Base-by-base conservation (phyloP, 2,329 filamentous ascomycete genomes). In the Penicillium sp. region DNA sequence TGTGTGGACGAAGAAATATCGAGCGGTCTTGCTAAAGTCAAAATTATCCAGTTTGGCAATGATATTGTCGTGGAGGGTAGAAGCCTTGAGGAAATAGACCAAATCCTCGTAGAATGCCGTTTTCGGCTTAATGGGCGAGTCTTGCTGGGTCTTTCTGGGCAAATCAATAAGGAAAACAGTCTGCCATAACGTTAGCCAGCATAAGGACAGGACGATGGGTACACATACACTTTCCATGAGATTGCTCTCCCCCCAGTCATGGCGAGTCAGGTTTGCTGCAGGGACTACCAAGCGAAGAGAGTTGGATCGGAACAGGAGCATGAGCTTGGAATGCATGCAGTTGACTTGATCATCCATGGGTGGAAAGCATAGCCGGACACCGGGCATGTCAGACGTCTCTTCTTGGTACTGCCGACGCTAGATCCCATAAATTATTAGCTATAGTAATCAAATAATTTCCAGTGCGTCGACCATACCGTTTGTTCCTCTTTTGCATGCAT, bases 301-400 rank as follows among this genome's bases (percentile, higher is more conserved):
- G 1, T 67, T 66, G 0, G 75, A 67, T 51, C 87, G 85, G 52
- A 88, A 90, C n/a, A 96, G 72, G 1, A 96, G 66, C 75, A 94
- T 89, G 29, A 96, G 71, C 59, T 98, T 96, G 33, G 87, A 94
- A 63, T 96, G 92, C 88, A 96, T 95, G 52, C 75, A 80, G 15
- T 80, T 82, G 4, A 78, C 66, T 31, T 76, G 70, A 1, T 79
- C 76, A 27, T 78, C 71, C 85, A 95, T 90, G 2, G 76, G 75
- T 11, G 90, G 90, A 56, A 96, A 95, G 58, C 85, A 88, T 38
- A 80, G 51, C 13, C 76, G 76, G 38, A 93, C 71, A 34, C 74
- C 72, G 8, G 58, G 56, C 48, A 75, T 66, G 7, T 57, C 60
- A 2, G 60, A 61, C 16, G 65, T 66, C 33, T 72, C 66, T 8